Base-by-base conservation (phyloP, 148 eudicot species). In the Camellia granthamiana region DNA sequence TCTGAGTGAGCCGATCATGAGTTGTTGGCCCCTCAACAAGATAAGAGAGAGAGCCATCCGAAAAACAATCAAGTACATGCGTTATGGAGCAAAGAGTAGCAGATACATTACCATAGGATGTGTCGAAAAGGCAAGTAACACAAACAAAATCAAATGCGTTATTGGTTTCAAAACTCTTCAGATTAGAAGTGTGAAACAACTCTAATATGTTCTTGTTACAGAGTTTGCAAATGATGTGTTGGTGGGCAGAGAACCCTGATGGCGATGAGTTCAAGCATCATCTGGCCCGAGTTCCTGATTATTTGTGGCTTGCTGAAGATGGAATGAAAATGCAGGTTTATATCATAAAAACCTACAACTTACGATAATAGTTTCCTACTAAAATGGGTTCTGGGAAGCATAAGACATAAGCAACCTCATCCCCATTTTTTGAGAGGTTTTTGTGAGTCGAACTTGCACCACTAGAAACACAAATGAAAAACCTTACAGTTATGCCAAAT, bases 241-340 rank as follows among this genome's bases (percentile, higher is more conserved):
- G 75, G 66, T 79, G 75, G 59, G 76, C 60, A 1, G 67, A 79
- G 23, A 43, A 70, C 14, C 81, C 81, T 0, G 56, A 60, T 46
- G 49, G 76, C 12, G 69, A 79, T 3, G 81, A 71, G 49, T 79
- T 71, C 60, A 79, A 72, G 58, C 51, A 71, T 49, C 81, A 79
- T 44, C 81, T 79, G 1, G 81, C 81, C 23, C 23, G 81, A 61
- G 77, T 72, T 79, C 70, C 70, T 14, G 81, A 79, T 49, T 79
- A 19, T 49, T 47, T 79, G 19, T 79, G 81, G 81, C 47, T 79
- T 46, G 81, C 70, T 8, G 81, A 79, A 30, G 81, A 78, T 78
- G 81, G 81, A 41, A 78, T 78, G 81, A 78, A 68, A 78, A 43
- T 69, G 64, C 78, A 74, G 47, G 66, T 75, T 4, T 9, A 47